phyloP scores from a whole-genome alignment of 1,139 yeast genomes.

The Waltiozyma solani region DNA sequence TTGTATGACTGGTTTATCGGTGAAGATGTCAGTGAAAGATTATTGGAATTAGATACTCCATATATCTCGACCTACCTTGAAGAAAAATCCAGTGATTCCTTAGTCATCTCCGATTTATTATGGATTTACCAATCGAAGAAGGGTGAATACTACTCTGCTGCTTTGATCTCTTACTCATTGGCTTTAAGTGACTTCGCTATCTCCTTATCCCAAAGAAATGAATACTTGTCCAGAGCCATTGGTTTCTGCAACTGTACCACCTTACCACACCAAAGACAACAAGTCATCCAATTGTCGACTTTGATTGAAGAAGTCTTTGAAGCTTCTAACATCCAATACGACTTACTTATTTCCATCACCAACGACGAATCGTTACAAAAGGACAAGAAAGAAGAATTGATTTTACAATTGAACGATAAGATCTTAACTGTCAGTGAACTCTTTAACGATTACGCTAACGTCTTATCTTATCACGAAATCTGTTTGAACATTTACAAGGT shows the following conservation, averaged over 20 bases:
- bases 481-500: slow-evolving; percentile 71
- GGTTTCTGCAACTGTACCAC: slow-evolving; percentile 86
- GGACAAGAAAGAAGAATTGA: slow-evolving; percentile 33
- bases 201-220: slow-evolving; percentile 65
- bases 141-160: slow-evolving; percentile 73
- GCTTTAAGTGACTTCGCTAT: slow-evolving; percentile 70
- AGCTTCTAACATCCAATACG: slow-evolving; percentile 85
- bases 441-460: slow-evolving; percentile 81
- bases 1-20: slow-evolving; percentile 88
- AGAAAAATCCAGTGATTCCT: slow-evolving; percentile 56
- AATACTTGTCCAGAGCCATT: slow-evolving; percentile 82
- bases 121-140: slow-evolving; percentile 88
- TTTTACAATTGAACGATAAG: slow-evolving; percentile 47
- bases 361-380: slow-evolving; percentile 48
- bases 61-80: slow-evolving; percentile 70
- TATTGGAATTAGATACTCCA: slow-evolving; percentile 74
- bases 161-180: slow-evolving; percentile 64
- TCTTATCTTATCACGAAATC: slow-evolving; percentile 77
- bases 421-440: slow-evolving; percentile 67
- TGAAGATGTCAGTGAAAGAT: slow-evolving; percentile 67
- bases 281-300: slow-evolving; percentile 60
- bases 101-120: slow-evolving; percentile 69
- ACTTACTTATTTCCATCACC: slow-evolving; percentile 49
- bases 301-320: slow-evolving; percentile 74
- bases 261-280: slow-evolving; percentile 68